Evolutionary conservation across 2,329 filamentous ascomycete genomes (phyloP).

Genomic region (Ascochyta koolunga): DNA sequence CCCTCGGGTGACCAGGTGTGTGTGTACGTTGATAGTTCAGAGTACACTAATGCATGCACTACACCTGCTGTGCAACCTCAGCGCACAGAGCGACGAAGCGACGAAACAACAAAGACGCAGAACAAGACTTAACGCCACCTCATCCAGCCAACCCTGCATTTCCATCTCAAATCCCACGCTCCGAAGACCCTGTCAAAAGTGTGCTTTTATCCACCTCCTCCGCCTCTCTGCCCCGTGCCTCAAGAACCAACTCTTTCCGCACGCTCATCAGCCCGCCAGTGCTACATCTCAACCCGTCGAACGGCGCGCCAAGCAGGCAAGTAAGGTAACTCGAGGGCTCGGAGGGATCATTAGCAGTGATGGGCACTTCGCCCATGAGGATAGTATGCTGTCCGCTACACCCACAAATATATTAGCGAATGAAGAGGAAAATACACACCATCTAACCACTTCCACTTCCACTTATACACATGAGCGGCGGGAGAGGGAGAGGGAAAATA

Average conservation of each 20-base stretch:
- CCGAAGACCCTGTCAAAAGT: neutral
- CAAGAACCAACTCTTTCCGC: neutral
- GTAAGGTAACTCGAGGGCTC: constrained; percentile 23
- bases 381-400: neutral
- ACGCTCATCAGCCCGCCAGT: constrained; percentile 21
- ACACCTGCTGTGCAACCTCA: too few relatives aligned
- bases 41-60: too few relatives aligned
- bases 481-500: too few relatives aligned
- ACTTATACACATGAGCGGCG: too few relatives aligned
- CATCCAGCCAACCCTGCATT: neutral
- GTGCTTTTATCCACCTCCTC: neutral
- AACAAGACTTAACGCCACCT: neutral
- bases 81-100: too few relatives aligned
- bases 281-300: constrained; percentile 24
- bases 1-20: too few relatives aligned
- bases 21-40: too few relatives aligned
- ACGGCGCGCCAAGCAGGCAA: constrained; percentile 20
- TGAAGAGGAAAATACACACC: neutral
- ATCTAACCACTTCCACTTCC: neutral
- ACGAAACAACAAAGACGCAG: neutral
- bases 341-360: constrained; percentile 24
- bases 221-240: neutral
- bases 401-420: too few relatives aligned
- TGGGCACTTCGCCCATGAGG: constrained; percentile 1
- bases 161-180: neutral